Evolutionary conservation across 2,329 filamentous ascomycete genomes (phyloP).

Genomic region (Cladorrhinum sp.): DNA sequence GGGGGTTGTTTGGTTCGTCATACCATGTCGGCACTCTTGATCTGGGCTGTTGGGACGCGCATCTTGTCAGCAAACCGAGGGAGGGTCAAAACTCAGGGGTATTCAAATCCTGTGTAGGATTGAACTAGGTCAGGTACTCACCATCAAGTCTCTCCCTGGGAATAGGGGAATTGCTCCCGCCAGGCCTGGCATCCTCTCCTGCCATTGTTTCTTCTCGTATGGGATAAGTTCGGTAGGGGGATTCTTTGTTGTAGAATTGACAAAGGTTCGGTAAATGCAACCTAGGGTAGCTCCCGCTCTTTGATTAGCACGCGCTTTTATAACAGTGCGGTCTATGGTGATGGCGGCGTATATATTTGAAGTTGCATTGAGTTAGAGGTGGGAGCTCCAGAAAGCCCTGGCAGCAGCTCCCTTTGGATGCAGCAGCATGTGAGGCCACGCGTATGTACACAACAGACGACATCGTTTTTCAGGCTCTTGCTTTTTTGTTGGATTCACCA

Average conservation of each 20-base stretch:
- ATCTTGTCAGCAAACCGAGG: constrained; percentile 18
- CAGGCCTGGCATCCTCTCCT: constrained; percentile 35
- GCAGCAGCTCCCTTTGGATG: not conserved
- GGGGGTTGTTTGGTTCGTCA: constrained; percentile 26
- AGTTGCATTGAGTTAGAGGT: not conserved
- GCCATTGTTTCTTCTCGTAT: constrained; percentile 22
- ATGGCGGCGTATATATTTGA: not conserved
- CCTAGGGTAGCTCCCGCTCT: not conserved
- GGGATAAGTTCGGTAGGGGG: not conserved
- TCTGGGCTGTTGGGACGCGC: constrained; percentile 64
- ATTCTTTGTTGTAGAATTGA: not conserved
- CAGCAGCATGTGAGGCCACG: not conserved
- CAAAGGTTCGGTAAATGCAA: not conserved
- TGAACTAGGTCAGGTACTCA: constrained; percentile 36
- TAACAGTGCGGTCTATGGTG: not conserved
- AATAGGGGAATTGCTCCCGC: constrained; percentile 40
- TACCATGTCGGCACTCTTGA: constrained; percentile 99
- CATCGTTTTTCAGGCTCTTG: not conserved
- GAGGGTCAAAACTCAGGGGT: not conserved
- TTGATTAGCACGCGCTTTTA: not conserved
- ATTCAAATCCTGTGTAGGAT: too few species aligned
- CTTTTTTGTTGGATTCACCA: not conserved
- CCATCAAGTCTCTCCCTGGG: constrained; percentile 75
- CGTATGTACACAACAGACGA: not conserved
- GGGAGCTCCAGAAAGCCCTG: not conserved